Evolutionary conservation across 2,329 filamentous ascomycete genomes (phyloP).

Genomic region (Microsporum canis): DNA sequence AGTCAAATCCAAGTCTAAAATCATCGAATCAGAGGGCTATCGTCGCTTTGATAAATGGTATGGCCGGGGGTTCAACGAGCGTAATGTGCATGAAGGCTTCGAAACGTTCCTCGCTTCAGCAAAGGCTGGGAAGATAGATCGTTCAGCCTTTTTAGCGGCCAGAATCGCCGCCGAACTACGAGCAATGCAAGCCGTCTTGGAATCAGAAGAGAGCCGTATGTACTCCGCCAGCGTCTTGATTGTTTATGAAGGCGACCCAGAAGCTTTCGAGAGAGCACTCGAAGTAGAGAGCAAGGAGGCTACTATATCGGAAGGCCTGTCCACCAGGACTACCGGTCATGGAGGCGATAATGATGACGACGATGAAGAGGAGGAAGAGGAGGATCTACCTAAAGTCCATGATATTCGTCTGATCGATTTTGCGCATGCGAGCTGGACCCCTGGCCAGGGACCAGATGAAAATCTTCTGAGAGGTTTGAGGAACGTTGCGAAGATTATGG

Average conservation of each 20-base stretch:
- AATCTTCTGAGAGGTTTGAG: slow-evolving; percentile 66
- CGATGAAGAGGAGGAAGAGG: slow-evolving; percentile 40
- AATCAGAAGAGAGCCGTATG: slow-evolving; percentile 53
- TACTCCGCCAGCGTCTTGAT: slow-evolving; percentile 55
- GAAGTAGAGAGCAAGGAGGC: slow-evolving; percentile 24
- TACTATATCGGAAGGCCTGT: slow-evolving; percentile 19
- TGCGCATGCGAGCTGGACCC: slow-evolving; percentile 77
- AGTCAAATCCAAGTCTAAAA: slow-evolving; percentile 33
- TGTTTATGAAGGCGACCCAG: slow-evolving; percentile 54
- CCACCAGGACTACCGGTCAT: slow-evolving; percentile 14
- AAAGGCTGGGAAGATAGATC: slow-evolving; percentile 30
- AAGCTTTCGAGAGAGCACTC: slow-evolving; percentile 42
- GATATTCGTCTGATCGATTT: slow-evolving; percentile 90
- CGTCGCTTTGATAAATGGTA: slow-evolving; percentile 56
- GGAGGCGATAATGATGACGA: slow-evolving; percentile 20
- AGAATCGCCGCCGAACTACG: slow-evolving; percentile 34
- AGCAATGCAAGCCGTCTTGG: slow-evolving; percentile 38
- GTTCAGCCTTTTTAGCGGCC: slow-evolving; percentile 34
- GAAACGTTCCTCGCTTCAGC: slow-evolving; percentile 44
- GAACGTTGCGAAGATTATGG: slow-evolving; percentile 60
- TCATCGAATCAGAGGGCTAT: slow-evolving; percentile 42
- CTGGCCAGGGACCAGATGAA: slow-evolving; percentile 73
- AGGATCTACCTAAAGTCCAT: slow-evolving; percentile 54
- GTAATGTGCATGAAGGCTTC: slow-evolving; percentile 48
- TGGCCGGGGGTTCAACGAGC: slow-evolving; percentile 46